Evolutionary conservation across 164 flowering plant species (phyloP), one percentile per base, ranked within the genome.

Genomic region (Buxus sempervirens): DNA sequence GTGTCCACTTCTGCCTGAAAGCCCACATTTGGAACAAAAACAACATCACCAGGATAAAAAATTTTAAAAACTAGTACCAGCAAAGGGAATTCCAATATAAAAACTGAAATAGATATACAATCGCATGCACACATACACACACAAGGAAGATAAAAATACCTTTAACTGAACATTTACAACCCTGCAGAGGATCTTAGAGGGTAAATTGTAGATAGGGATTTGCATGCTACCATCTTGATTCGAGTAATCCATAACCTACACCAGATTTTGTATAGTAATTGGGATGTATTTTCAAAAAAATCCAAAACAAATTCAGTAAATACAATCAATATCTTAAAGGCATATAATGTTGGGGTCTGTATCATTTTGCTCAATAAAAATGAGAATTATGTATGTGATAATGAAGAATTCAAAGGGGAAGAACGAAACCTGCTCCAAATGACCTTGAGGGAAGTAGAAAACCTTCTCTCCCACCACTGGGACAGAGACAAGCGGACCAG

Each of bases 391-490:
- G 5, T 53, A 14, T 16, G 60, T 20, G 49, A 38, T 19, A 27
- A 1, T 0, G 24, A 49, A 58, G 45, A 5, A 26, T 12, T 15
- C 3, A 10, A 7, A 63, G 23, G n/a, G 49, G 73, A 41, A 61
- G 55, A 75, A 63, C 10, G 26, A 32, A 51, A 85, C 92, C 84
- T 88, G 90, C 69, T 85, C 92, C 61, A 84, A 22, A 68, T 88
- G 88, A 54, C 92, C 92, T 69, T 88, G 92, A 23, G 88, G 90
- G 66, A 88, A 84, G 72, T 85, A 88, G 77, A 72, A 76, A 41
- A 84, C 92, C 65, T 22, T 65, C 26, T 88, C 87, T 20, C 85
- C 88, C 12, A 48, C 69, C 0, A 62, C 75, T 0, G 90, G 90
- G 54, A 85, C 70, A 9, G 77, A 62, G 16, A 76, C 80, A 9